phyloP scores from a whole-genome alignment of 441 rosid genomes.

The Heliophila coronopifolia region DNA sequence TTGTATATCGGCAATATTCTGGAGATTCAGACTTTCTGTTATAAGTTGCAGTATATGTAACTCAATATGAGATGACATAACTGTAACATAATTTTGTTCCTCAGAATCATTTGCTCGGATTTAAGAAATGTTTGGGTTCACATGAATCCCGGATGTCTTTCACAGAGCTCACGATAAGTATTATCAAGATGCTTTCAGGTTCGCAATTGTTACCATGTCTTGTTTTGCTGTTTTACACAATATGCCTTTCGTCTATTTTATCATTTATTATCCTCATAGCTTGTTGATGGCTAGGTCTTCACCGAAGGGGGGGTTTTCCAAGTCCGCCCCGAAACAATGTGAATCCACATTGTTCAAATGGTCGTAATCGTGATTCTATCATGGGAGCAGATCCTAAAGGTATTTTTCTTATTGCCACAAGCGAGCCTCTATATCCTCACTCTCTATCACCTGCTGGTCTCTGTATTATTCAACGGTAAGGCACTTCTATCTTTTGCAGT shows the following conservation, averaged over 20 bases:
- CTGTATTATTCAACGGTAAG: slow-evolving; percentile 5
- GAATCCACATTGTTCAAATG: slow-evolving; percentile 34
- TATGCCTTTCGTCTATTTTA: slow-evolving; percentile 6
- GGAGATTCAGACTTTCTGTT: slow-evolving; percentile 4
- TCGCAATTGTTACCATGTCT: slow-evolving; percentile 11
- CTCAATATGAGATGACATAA: background rate
- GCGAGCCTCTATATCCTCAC: background rate
- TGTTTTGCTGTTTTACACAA: slow-evolving; percentile 5
- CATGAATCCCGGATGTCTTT: slow-evolving; percentile 48
- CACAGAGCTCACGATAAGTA: slow-evolving; percentile 51
- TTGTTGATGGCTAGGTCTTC: slow-evolving; percentile 30
- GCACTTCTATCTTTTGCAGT: slow-evolving; percentile 36
- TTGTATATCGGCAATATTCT: slow-evolving; percentile 8
- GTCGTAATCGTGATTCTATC: slow-evolving; percentile 36
- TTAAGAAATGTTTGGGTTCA: slow-evolving; percentile 44
- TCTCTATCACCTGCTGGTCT: no score
- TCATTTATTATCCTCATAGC: slow-evolving; percentile 23
- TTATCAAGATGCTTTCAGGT: slow-evolving; percentile 86
- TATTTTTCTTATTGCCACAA: slow-evolving; percentile 24
- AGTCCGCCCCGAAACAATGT: slow-evolving; percentile 30
- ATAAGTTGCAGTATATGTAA: slow-evolving; percentile 8
- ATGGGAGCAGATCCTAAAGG: slow-evolving; percentile 38
- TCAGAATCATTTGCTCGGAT: slow-evolving; percentile 81
- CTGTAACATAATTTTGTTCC: slow-evolving; percentile 3
- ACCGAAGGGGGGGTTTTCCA: slow-evolving; percentile 31